Base-by-base conservation (phyloP, 805 yeast species). In the Candida fluviatilis region DNA sequence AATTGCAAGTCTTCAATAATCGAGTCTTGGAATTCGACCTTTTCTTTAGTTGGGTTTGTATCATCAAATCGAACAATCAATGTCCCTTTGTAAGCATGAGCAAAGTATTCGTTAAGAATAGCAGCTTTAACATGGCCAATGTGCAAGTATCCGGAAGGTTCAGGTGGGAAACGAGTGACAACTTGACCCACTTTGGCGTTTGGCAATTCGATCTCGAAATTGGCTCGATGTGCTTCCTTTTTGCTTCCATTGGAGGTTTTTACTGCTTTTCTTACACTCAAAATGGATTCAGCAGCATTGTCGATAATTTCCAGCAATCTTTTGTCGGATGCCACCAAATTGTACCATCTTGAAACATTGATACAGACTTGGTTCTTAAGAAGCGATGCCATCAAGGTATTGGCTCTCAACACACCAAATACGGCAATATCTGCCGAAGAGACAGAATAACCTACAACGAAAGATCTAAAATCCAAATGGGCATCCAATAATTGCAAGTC, bases 61-160 rank as follows among this genome's bases (percentile, higher is more conserved):
- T 89, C 96, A 62, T 90, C 97, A 61, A 89, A 90, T 64, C 97
- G 78, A 55, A 89, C 81, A 57, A 89, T 86, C 60, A 89, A 75
- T 69, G 88, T 89, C 60, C 97, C 96, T 55, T 89, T 82, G 73
- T 88, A 89, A 57, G 76, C 82, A 51, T 85, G 78, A 33, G 97
- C 96, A 68, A 89, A 88, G 69, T 87, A 89, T 66, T 90, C 88
- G 71, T 89, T 89, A 58, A 89, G 74, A 41, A 89, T 72, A 39
- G 97, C 96, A 44, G 96, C 96, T 67, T 89, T 89, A 44, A 95
- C 96, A 59, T 89, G 97, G 47, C 97, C 96, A 65, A 89, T 89
- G 68, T 89, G 96, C 66, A 89, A 73, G 66, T 87, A 89, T 67
- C 96, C 97, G 66, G 91, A 84, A 42, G 97, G 96, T 70, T 89